These are phyloP conservation scores for Gaultheria prostrata DNA, from an alignment of 148 eudicot genomes.

Conservation along the genomic window DNA sequence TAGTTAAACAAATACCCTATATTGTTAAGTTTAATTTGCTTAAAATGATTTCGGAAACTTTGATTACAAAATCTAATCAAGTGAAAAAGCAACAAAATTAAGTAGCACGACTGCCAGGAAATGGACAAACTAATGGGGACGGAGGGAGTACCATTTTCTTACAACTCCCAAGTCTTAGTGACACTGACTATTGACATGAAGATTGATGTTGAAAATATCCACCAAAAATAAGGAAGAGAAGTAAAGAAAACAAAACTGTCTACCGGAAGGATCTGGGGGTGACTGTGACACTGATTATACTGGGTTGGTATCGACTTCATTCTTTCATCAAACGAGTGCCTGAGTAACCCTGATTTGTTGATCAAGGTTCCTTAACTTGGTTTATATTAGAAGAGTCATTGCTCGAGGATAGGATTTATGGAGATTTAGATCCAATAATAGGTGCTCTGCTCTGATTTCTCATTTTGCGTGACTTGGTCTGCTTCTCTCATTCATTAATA, in stretches of 20 bases:
- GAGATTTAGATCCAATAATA: background rate
- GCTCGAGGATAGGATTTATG: background rate
- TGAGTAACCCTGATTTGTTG: background rate
- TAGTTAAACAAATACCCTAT: background rate
- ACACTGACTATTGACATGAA: background rate
- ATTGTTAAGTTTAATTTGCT: background rate
- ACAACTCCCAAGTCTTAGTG: background rate
- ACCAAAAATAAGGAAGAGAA: background rate
- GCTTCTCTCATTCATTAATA: background rate
- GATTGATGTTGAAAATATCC: background rate
- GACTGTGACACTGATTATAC: background rate
- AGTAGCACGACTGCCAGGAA: background rate
- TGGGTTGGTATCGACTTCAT: background rate
- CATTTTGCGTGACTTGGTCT: background rate
- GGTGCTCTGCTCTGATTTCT: background rate
- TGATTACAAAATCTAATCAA: background rate
- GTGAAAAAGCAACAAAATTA: background rate
- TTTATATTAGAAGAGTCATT: background rate
- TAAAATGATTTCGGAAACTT: background rate
- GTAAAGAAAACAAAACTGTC: background rate
- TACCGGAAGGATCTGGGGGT: background rate
- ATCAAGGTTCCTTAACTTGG: background rate
- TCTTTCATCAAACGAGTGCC: background rate
- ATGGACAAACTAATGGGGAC: background rate
- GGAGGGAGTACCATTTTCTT: background rate